phyloP scores from a whole-genome alignment of 108 stramenopile genomes.

The Stephanodiscus triporus region DNA sequence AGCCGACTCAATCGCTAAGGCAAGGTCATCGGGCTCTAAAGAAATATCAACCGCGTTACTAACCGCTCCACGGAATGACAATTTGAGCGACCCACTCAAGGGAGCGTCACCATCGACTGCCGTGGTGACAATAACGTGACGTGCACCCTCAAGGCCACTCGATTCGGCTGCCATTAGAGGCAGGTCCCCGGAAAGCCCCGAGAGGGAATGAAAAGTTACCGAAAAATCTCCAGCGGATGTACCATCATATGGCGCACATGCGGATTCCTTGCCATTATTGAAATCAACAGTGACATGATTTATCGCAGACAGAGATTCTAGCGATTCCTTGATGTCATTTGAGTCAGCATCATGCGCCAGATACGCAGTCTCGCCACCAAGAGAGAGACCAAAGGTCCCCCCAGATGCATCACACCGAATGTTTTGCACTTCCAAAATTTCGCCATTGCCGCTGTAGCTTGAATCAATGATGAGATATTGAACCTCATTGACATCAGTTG shows the following conservation, averaged over 20 bases:
- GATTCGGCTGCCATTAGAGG: constrained; percentile 55
- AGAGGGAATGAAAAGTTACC: constrained; percentile 58
- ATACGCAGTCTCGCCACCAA: constrained; percentile 60
- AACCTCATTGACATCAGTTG: constrained; percentile 55
- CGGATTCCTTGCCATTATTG: constrained; percentile 20
- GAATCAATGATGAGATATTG: constrained; percentile 65
- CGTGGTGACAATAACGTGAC: constrained; percentile 50
- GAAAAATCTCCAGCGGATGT: constrained; percentile 47
- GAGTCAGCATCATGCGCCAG: constrained; percentile 61
- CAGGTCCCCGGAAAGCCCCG: constrained; percentile 59
- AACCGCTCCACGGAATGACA: constrained; percentile 68
- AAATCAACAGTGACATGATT: constrained; percentile 54
- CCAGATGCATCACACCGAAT: constrained; percentile 78
- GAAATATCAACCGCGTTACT: constrained; percentile 52
- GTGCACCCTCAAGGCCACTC: constrained; percentile 65
- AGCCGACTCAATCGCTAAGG: constrained; percentile 49
- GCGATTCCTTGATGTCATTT: constrained; percentile 53
- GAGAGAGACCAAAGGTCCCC: constrained; percentile 66
- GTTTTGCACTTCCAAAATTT: constrained; percentile 41
- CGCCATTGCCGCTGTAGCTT: constrained; percentile 44
- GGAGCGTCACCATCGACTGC: constrained; percentile 58
- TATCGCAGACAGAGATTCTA: constrained; percentile 60
- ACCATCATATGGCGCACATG: constrained; percentile 48
- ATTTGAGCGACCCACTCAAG: constrained; percentile 64
- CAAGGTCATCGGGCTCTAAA: constrained; percentile 27